Evolutionary conservation across 257 asterid genomes (phyloP), one percentile per base, ranked within the genome.

Genomic region (Solanum etuberosum): DNA sequence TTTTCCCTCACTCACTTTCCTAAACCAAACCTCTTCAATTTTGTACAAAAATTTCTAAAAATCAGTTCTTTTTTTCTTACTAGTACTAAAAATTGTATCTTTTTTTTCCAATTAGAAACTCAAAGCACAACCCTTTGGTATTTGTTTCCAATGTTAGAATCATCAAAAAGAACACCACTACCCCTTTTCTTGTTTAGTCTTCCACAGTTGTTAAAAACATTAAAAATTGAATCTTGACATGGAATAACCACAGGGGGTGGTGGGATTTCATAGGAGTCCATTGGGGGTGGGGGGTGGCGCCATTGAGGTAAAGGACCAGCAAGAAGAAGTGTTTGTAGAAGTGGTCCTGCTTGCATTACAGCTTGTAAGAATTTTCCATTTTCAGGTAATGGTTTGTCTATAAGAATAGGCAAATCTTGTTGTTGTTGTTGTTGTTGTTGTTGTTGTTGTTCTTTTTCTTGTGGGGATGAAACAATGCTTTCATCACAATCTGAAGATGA

Each of bases 271-370:
- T 90, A 90, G 21, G 94, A 35, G 40, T 95, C 98, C 5, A 96
- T 92, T 5, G 98, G 98, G 34, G 99, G 98, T 25, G 99, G 99
- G 27, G 98, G 99, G 95, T 95, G 98, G 93, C 98, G 95, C 99
- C 99, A 96, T 92, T 92, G 96, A 3, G 99, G 99, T 57, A 96
- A 91, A 18, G 98, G 98, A 5, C 99, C 99, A 61, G 98, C 96
- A 68, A 96, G 92, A 83, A 96, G 91, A 82, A 95, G 95, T n/a
- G 96, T 94, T 86, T 96, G 98, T 15, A 96, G 93, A 13, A 96
- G 92, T 9, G 99, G 99, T 23, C 99, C 99, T 21, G 99, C 98
- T 87, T 93, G 92, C 92, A 96, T 94, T 31, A 96, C 98, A 51
- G 99, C 98, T 63, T 93, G 93, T 72, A 97, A 89, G 61, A 97